phyloP scores from a whole-genome alignment of 768 basidiomycete species.

The Lentinula sp. region DNA sequence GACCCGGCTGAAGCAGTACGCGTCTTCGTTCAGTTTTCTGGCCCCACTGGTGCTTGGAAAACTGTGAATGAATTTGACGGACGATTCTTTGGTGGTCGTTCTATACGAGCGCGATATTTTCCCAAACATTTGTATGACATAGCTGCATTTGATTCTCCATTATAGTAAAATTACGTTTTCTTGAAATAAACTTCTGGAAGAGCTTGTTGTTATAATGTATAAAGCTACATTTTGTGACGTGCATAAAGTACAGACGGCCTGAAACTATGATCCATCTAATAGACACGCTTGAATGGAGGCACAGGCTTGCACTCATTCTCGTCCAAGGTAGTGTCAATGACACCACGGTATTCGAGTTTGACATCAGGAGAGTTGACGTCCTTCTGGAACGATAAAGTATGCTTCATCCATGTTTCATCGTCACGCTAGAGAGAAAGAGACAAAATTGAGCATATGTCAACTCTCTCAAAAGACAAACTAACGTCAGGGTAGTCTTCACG shows the following conservation, averaged over 20 bases:
- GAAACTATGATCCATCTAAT: constrained; percentile 34
- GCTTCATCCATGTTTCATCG: constrained; percentile 92
- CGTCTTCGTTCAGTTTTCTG: constrained; percentile 87
- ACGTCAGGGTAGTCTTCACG: constrained; percentile 98
- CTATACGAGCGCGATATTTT: constrained; percentile 79
- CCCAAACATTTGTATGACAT: constrained; percentile 46
- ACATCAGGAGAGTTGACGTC: constrained; percentile 76
- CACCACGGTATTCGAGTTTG: constrained; percentile 81
- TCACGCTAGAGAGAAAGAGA: constrained; percentile 56
- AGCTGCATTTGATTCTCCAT: neutral
- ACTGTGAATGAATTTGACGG: constrained; percentile 92
- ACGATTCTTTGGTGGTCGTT: constrained; percentile 83
- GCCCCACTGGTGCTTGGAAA: constrained; percentile 93
- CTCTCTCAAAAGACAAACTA: constrained; percentile 14
- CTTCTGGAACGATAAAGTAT: constrained; percentile 89
- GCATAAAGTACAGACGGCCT: neutral
- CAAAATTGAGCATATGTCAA: constrained; percentile 1
- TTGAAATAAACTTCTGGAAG: neutral
- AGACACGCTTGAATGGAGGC: constrained; percentile 96
- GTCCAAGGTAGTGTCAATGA: constrained; percentile 84
- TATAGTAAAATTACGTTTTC: neutral
- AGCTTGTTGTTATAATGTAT: neutral
- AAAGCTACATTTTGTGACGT: neutral
- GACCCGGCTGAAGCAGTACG: constrained; percentile 80
- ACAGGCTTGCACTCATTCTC: constrained; percentile 96